Evolutionary conservation across 768 basidiomycete genomes (phyloP).

Genomic region (Podaxis sp.): DNA sequence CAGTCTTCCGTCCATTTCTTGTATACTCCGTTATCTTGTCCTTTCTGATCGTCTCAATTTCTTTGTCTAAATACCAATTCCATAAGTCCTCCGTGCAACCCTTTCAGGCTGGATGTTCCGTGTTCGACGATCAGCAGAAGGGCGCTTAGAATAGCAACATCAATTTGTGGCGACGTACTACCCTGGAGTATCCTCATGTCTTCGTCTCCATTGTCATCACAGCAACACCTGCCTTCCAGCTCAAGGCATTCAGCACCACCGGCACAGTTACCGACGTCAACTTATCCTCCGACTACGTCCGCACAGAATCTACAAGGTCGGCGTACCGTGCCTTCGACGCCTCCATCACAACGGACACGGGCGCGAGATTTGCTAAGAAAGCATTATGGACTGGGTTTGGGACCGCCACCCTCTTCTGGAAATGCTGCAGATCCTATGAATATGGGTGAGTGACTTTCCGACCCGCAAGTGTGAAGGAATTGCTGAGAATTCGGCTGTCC

Average conservation of each 20-base stretch:
- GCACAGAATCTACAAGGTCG: not conserved
- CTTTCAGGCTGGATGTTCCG: not conserved
- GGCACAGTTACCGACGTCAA: constrained; percentile 15
- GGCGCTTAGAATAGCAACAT: not conserved
- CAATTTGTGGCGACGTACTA: not conserved
- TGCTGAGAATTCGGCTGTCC: not conserved
- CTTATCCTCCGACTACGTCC: not conserved
- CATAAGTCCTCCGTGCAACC: not conserved
- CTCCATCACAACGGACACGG: constrained; percentile 30
- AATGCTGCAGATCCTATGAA: constrained; percentile 77
- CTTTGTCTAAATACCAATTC: not conserved
- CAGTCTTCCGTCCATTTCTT: not conserved
- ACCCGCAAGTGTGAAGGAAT: not conserved
- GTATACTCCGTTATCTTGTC: not conserved
- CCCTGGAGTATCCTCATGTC: not conserved
- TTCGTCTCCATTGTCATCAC: constrained; percentile 3
- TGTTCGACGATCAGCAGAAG: not conserved
- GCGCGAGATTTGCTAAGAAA: constrained; percentile 80
- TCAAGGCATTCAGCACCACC: constrained; percentile 10
- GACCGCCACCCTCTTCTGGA: constrained; percentile 56
- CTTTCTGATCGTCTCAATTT: not conserved
- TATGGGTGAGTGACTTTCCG: constrained; percentile 47
- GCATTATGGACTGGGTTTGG: constrained; percentile 84
- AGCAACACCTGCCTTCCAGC: not conserved
- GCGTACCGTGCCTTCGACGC: constrained; percentile 6